Evolutionary conservation across 106 monocot genomes (phyloP), one percentile per base, ranked within the genome.

Genomic region (Iris macrosiphon): DNA sequence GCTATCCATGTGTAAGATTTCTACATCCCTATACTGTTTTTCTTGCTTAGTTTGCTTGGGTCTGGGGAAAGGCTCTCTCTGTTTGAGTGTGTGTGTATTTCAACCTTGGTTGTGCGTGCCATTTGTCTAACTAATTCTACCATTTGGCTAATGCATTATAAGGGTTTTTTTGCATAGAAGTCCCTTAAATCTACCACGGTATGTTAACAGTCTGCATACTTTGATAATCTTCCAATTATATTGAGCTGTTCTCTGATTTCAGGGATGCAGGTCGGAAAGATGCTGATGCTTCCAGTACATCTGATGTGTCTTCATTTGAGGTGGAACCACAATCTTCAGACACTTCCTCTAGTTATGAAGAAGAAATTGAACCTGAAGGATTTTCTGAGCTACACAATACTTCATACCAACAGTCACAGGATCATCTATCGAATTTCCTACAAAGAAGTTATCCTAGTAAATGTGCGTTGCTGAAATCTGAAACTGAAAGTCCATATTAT

Each of bases 241-340:
- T 45, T 62, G 26, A 23, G 16, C 2, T 59, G 23, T 57, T 65
- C 22, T 70, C 11, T 70, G 32, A 15, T 59, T 69, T 23, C 69
- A 93, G 93, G 41, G 19, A 2, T 72, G 17, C 51, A 50, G 71
- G n/a, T 69, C 33, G 11, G 7, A 45, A 66, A 27, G 68, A 76
- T 67, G 55, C 49, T 66, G 77, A 80, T 64, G 39, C 50, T 48
- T 79, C 78, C 48, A 75, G 40, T 43, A 60, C 68, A 43, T 77
- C 67, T 26, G 57, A 62, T 40, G 79, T 72, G 40, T 84, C 73
- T 72, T 63, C 55, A 40, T 53, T 49, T 60, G 77, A 62, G 6
- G 21, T 49, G 34, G 73, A 74, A 45, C 41, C 32, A 31, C 56
- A 61, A 22, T 56, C 65, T 40, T 85, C 86, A 59, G 83, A 75